These are phyloP conservation scores for Ceratobasidium sp. DNA, from an alignment of 1,284 basidiomycete genomes.

Conservation along the genomic window DNA sequence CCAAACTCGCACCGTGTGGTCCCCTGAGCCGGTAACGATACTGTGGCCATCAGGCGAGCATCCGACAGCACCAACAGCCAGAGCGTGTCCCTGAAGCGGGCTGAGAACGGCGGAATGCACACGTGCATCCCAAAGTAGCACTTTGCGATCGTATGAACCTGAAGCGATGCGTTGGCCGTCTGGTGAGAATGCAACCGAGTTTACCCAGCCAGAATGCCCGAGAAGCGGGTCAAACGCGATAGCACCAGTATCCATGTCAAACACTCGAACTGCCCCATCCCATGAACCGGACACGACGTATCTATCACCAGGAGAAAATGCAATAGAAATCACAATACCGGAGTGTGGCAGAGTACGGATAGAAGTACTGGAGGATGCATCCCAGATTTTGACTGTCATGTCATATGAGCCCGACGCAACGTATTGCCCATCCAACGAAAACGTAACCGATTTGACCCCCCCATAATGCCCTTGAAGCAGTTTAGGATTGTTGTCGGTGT, in stretches of 20 bases:
- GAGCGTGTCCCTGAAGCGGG: conserved; percentile 21
- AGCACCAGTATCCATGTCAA: background rate
- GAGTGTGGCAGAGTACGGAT: background rate
- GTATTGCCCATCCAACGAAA: conserved; percentile 1
- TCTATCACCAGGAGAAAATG: no score
- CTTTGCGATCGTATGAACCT: conserved; percentile 31
- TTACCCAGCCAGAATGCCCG: no score
- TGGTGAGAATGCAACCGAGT: no score
- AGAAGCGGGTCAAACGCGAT: background rate
- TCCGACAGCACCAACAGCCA: conserved; percentile 49
- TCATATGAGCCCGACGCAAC: background rate
- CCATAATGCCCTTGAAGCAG: background rate
- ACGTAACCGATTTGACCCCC: conserved; percentile 7
- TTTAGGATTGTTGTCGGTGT: no score
- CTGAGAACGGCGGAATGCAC: conserved; percentile 10
- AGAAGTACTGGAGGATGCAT: background rate
- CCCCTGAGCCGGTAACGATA: conserved; percentile 27
- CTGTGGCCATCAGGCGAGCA: conserved; percentile 50
- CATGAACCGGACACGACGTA: no score
- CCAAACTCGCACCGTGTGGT: conserved; percentile 27
- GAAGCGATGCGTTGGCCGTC: conserved; percentile 33
- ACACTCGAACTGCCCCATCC: background rate
- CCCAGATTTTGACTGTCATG: background rate
- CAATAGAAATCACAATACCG: background rate
- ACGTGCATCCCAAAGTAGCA: conserved; percentile 35